phyloP scores from a whole-genome alignment of 2,329 filamentous ascomycete species.

The Colletotrichum endophyticum region DNA sequence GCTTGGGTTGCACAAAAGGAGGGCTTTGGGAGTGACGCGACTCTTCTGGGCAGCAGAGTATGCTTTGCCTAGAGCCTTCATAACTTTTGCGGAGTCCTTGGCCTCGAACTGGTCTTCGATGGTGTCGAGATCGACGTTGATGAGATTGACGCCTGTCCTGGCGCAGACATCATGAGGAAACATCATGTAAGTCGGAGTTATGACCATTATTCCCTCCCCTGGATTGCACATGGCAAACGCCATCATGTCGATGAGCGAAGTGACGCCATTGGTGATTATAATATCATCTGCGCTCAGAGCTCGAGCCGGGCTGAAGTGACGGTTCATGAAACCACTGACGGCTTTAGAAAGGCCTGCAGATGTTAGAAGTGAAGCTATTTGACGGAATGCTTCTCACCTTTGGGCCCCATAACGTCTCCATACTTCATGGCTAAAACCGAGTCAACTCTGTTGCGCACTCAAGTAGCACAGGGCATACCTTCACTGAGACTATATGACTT shows the following conservation, averaged over 20 bases:
- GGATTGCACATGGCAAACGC: background rate
- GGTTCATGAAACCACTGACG: background rate
- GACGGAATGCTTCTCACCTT: background rate
- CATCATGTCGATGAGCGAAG: background rate
- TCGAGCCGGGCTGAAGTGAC: background rate
- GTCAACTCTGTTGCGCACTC: background rate
- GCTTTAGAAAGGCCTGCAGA: background rate
- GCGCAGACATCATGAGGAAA: background rate
- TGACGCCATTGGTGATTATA: background rate
- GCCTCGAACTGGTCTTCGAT: background rate
- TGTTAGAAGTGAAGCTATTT: background rate
- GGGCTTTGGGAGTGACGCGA: background rate
- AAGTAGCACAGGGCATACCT: background rate
- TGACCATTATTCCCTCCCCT: background rate
- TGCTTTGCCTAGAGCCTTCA: background rate
- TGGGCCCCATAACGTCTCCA: background rate
- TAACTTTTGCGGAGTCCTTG: background rate
- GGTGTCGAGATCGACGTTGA: background rate
- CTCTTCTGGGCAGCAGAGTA: background rate
- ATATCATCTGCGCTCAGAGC: background rate
- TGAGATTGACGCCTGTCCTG: background rate
- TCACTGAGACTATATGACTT: background rate
- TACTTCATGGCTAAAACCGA: background rate
- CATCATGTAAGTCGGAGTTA: constrained; percentile 5
- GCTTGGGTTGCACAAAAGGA: constrained; percentile 8